Evolutionary conservation across 1,284 basidiomycete genomes (phyloP), one percentile per base, ranked within the genome.

Genomic region (Puccinia horiana): DNA sequence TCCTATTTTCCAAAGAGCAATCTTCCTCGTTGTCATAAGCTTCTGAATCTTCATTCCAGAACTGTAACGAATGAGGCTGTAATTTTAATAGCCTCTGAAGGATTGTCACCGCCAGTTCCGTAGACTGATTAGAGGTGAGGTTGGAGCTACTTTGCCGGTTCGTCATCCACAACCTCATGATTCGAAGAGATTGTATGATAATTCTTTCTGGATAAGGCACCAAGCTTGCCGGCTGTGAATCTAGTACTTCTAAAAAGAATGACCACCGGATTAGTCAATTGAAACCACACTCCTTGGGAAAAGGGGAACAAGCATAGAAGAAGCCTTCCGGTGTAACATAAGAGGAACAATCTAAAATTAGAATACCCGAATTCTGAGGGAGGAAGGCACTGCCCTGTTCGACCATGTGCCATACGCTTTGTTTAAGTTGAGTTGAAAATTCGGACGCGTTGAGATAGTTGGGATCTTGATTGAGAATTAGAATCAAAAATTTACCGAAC

Each of bases 11-110:
- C 44, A 78, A 29, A 18, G 65, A 78, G 37, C 61, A 52, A 69
- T 67, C 49, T 52, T 78, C 76, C 52, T 78, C 76, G 52, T 78
- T 78, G 29, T 65, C 76, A 40, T 78, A 78, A 78, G 58, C 65
- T 47, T 78, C 76, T 47, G 76, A 49, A 69, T 78, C 76, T 67
- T 78, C 76, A 56, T 63, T 67, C 76, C 76, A 78, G 49, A 78
- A 78, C 37, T 78, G 61, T 23, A 78, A 63, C 42, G 76, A 69
- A 54, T 78, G 76, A n/a, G 61, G n/a, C 49, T 67, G 76, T 37
- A 78, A 35, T 5, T 52, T 63, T 32, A 78, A 56, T 54, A 78
- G 63, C 23, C 65, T 63, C 49, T 63, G 61, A 54, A 78, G 42
- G 52, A 78, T 69, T 35, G 65, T 78, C 29, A 54, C 14, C 29